Evolutionary conservation across 176 grass and related monocot genomes (phyloP).

Genomic region (Zoysia japonica): DNA sequence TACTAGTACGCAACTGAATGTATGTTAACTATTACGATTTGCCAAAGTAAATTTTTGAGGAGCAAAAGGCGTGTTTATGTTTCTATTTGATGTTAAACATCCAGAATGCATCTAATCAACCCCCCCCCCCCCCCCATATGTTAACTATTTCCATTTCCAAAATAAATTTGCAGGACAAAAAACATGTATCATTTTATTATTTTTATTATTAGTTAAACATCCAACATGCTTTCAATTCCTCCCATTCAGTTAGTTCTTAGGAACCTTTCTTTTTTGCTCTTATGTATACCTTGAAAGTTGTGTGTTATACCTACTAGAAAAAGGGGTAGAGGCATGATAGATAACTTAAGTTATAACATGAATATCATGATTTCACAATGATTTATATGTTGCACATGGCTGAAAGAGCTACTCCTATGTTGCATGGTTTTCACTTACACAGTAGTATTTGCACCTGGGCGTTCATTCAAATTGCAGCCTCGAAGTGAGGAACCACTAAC

Average conservation of each 20-base stretch:
- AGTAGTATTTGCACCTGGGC: neutral
- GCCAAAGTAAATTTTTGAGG: neutral
- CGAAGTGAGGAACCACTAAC: neutral
- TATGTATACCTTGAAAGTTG: neutral
- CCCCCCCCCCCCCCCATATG: too few relatives aligned
- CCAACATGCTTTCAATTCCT: neutral
- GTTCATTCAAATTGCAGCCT: neutral
- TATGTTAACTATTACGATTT: neutral
- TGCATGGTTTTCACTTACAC: conserved; percentile 1
- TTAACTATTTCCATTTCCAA: too few relatives aligned
- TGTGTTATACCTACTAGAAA: neutral
- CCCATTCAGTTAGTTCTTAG: neutral
- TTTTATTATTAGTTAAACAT: too few relatives aligned
- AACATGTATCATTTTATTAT: too few relatives aligned
- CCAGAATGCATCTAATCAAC: neutral
- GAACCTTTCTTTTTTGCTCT: neutral
- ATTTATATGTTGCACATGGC: neutral
- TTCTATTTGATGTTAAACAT: neutral
- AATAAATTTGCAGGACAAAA: too few relatives aligned
- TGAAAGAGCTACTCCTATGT: too few relatives aligned
- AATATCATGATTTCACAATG: neutral
- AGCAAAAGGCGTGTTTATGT: neutral
- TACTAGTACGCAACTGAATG: neutral
- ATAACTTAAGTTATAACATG: neutral
- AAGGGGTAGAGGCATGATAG: too few relatives aligned